These are phyloP conservation scores for Emmonsiellopsis sp. DNA, from an alignment of 2,329 filamentous ascomycete genomes.

Conservation along the genomic window DNA sequence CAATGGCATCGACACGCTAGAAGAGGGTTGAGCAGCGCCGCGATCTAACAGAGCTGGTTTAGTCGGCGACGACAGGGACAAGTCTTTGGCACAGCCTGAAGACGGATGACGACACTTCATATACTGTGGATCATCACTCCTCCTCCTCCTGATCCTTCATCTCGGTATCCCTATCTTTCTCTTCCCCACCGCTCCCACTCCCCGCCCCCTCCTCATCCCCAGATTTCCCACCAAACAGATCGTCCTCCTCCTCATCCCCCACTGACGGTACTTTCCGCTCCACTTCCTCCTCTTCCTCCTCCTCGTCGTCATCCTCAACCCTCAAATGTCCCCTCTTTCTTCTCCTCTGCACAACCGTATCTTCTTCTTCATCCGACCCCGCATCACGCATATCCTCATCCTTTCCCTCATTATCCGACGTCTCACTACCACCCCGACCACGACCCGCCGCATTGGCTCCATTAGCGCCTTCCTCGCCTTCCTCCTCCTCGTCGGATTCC, in stretches of 20 bases:
- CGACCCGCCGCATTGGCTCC: constrained; percentile 8
- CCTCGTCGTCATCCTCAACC: constrained; percentile 31
- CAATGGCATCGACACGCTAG: too few relatives aligned
- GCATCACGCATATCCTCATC: constrained; percentile 21
- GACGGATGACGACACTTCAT: neutral
- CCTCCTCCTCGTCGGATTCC: constrained; percentile 57
- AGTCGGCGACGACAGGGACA: too few relatives aligned
- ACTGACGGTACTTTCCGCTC: constrained; percentile 20
- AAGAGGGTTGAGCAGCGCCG: too few relatives aligned
- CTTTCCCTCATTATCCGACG: constrained; percentile 13
- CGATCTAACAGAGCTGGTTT: neutral
- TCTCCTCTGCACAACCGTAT: constrained; percentile 23
- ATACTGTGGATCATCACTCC: constrained; percentile 1
- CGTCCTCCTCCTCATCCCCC: constrained; percentile 24
- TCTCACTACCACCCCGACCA: neutral
- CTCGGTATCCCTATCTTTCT: constrained; percentile 22
- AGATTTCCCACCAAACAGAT: constrained; percentile 27
- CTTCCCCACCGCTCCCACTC: constrained; percentile 14
- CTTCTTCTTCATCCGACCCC: constrained; percentile 24
- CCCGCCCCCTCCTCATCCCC: constrained; percentile 16
- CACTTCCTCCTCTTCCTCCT: constrained; percentile 38
- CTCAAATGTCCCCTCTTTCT: constrained; percentile 24
- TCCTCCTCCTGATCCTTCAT: constrained; percentile 26
- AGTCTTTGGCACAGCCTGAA: neutral
- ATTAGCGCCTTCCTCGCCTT: constrained; percentile 22